phyloP scores from a whole-genome alignment of 371 early-diverging fungal genomes.

The Apophysomyces elegans region DNA sequence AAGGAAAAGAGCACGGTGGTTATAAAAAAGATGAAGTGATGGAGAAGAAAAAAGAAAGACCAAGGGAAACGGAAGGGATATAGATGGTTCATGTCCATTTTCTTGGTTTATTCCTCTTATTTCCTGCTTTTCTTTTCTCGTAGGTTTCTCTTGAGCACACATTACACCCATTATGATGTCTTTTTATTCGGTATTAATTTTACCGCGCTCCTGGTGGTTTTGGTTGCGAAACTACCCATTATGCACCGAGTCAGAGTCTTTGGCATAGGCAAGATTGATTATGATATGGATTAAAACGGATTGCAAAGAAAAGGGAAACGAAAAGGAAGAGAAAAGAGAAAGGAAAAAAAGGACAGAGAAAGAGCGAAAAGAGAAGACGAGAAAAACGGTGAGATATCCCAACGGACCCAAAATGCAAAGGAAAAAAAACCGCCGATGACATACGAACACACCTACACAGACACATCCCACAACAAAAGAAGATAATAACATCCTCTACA shows the following conservation, averaged over 20 bases:
- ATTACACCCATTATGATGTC: slow-evolving; percentile 93
- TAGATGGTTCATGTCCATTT: background rate
- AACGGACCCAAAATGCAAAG: background rate
- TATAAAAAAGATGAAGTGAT: background rate
- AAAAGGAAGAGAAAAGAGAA: no score
- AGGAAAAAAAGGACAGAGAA: no score
- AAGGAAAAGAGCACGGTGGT: background rate
- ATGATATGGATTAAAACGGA: slow-evolving; percentile 26
- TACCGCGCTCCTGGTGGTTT: slow-evolving; percentile 74
- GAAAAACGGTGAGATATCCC: no score
- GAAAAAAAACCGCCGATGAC: background rate
- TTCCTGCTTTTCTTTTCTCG: slow-evolving; percentile 9
- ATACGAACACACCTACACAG: background rate
- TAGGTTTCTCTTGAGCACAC: slow-evolving; percentile 94
- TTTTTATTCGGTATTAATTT: slow-evolving; percentile 88
- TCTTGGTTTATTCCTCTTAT: background rate
- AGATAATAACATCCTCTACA: no score
- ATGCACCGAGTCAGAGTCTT: slow-evolving; percentile 96
- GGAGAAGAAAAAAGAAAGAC: slow-evolving; percentile 1
- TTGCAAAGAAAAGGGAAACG: background rate
- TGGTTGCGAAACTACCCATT: slow-evolving; percentile 92
- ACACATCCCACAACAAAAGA: background rate
- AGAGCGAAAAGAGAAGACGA: no score
- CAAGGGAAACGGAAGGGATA: background rate
- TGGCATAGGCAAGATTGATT: slow-evolving; percentile 68